phyloP scores from a whole-genome alignment of 306 rosid species.

The Prunus campanulata region DNA sequence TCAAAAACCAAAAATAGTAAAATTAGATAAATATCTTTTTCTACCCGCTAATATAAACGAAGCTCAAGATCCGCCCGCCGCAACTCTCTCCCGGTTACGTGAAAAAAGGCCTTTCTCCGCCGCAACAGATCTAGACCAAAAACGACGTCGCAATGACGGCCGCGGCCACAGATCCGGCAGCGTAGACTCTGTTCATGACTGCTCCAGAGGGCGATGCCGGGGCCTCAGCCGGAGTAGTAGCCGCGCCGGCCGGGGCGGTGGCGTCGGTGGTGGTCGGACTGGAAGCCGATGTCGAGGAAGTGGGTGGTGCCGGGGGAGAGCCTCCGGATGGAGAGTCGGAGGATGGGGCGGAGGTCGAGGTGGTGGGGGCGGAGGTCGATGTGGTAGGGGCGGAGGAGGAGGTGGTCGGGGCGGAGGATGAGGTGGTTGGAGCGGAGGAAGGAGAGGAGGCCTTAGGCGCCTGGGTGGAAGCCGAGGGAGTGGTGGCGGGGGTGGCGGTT shows the following conservation, averaged over 20 bases:
- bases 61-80: conserved; percentile 12
- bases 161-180: conserved; percentile 45
- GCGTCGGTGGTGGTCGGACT: conserved; percentile 2
- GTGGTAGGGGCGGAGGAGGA: conserved; percentile 23
- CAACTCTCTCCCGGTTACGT: conserved; percentile 14
- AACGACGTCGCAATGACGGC: conserved; percentile 34
- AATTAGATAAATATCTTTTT: neutral
- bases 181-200: conserved; percentile 21
- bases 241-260: conserved; percentile 4
- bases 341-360: conserved; percentile 25
- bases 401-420: conserved; percentile 27
- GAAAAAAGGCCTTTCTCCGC: neutral
- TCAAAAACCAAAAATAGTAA: neutral
- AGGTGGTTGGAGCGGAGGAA: conserved; percentile 5
- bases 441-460: conserved; percentile 22
- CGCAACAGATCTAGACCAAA: conserved; percentile 47
- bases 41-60: conserved; percentile 29
- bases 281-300: conserved; percentile 30
- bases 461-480: conserved; percentile 25
- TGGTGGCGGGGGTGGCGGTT: conserved; percentile 3
- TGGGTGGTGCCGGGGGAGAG: conserved; percentile 15
- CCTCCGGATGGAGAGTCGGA: conserved; percentile 22
- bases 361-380: conserved; percentile 18
- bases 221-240: neutral
- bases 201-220: conserved; percentile 20